Base-by-base conservation (phyloP, 2,329 filamentous ascomycete species). In the Verticillium alfalfae region DNA sequence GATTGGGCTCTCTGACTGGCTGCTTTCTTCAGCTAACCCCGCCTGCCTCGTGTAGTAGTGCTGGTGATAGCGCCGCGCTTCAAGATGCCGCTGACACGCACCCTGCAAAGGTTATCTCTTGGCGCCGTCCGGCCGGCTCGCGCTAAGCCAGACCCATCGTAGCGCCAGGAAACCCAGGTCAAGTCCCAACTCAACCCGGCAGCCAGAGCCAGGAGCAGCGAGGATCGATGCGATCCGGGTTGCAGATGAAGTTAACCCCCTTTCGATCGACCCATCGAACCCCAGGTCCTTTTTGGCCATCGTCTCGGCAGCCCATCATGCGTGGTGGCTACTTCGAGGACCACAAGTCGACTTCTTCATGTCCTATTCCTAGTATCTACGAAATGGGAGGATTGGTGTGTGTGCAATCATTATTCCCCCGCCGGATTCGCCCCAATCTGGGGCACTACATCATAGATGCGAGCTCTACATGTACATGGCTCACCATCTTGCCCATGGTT, bases 31-130 rank as follows among this genome's bases (percentile, higher is more conserved):
- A 22, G 8, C 45, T 37, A 36, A 58, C 57, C 57, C 57, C 57
- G 57, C 57, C 45, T 34, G 38, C 57, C 38, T 58, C 57, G 57
- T 49, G 57, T 22, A 52, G 22, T 52, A 52, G 45, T 18, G 45
- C 9, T 52, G 8, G 55, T 58, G 37, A 16, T 58, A 58, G 57
- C 26, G 57, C 45, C 57, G 57, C 57, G 57, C 57, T 58, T 58
- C 39, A 58, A 22, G 49, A 26, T 58, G 57, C 31, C 39, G 57
- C 39, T 58, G 57, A 41, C 41, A 49, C 57, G 57, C 38, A 34
- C 22, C 26, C 15, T 49, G 45, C 22, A 52, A 49, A 49, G 57
- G 57, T 58, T 58, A 58, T 58, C 57, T 58, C 57, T 58, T 58
- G 57, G 57, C 57, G 31, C 57, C 38, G 45, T 3, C 45, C 45